Conservation (phyloP, 805 yeast species). For the Hanseniaspora clermontiae region DNA sequence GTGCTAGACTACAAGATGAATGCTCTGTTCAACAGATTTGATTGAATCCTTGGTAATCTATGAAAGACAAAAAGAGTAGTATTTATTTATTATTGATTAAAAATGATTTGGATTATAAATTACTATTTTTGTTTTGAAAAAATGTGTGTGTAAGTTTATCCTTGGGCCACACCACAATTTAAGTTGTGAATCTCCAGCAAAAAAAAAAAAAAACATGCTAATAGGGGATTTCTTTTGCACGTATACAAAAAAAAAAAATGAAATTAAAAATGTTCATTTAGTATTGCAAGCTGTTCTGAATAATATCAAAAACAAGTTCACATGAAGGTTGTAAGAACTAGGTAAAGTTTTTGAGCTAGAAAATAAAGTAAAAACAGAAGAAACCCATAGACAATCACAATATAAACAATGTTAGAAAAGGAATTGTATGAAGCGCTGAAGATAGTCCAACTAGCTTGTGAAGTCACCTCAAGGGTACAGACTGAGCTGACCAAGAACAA, state of each 20-base stretch:
- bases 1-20: background rate
- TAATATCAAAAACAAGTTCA: no score
- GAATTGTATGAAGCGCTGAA: constrained; percentile 73
- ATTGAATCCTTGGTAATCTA: background rate
- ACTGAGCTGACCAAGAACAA: constrained; percentile 39
- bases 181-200: background rate
- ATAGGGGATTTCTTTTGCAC: background rate
- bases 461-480: constrained; percentile 53
- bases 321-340: background rate
- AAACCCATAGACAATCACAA: constrained; percentile 15
- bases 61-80: no score
- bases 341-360: no score
- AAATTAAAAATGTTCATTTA: no score
- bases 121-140: no score
- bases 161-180: no score
- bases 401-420: constrained; percentile 25
- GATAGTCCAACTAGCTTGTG: constrained; percentile 81
- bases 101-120: background rate
- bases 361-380: no score
- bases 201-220: background rate
- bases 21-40: background rate
- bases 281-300: no score
- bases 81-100: no score
- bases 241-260: background rate
- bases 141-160: background rate